These are phyloP conservation scores for Biscogniauxia mediterranea DNA, from an alignment of 2,329 filamentous ascomycete genomes.

Conservation along the genomic window DNA sequence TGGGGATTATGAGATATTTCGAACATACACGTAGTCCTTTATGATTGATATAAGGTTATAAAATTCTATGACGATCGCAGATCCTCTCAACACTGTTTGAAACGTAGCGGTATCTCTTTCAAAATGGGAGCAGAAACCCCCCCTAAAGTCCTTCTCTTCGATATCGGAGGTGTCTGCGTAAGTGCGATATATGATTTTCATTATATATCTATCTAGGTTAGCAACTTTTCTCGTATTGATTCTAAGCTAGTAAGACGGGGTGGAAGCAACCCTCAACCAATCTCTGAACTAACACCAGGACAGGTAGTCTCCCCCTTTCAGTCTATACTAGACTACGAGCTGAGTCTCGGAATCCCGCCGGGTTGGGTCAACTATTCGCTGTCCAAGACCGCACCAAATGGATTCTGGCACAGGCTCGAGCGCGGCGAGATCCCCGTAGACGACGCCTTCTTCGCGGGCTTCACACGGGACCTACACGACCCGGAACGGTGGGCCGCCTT, in stretches of 20 bases:
- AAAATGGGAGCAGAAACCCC: conserved; percentile 44
- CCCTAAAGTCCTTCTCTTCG: conserved; percentile 81
- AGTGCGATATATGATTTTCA: conserved; percentile 41
- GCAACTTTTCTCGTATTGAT: too few relatives aligned
- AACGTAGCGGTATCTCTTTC: not conserved
- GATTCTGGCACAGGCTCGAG: conserved; percentile 87
- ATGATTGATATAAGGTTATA: not conserved
- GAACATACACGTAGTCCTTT: not conserved
- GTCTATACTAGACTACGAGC: conserved; percentile 88
- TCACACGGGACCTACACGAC: conserved; percentile 71
- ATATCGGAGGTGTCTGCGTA: conserved; percentile 97
- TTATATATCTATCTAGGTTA: not conserved
- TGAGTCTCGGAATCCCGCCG: conserved; percentile 69
- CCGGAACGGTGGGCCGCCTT: conserved; percentile 68
- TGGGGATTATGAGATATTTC: not conserved
- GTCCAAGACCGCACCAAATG: conserved; percentile 71
- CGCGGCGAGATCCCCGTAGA: conserved; percentile 78
- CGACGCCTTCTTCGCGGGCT: conserved; percentile 70
- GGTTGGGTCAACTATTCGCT: conserved; percentile 94
- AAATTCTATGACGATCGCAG: too few relatives aligned
- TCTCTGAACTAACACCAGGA: conserved; percentile 16
- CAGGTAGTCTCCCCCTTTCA: conserved; percentile 91
- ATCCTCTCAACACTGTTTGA: not conserved
- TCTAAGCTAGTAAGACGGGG: too few relatives aligned
- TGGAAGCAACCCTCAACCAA: too few relatives aligned